A percentile compares a stretch with the other conserved stretches of the same genome.
phyloP scores from a whole-genome alignment of 2,329 filamentous ascomycete genomes.

The Myrmaecium sp. region DNA sequence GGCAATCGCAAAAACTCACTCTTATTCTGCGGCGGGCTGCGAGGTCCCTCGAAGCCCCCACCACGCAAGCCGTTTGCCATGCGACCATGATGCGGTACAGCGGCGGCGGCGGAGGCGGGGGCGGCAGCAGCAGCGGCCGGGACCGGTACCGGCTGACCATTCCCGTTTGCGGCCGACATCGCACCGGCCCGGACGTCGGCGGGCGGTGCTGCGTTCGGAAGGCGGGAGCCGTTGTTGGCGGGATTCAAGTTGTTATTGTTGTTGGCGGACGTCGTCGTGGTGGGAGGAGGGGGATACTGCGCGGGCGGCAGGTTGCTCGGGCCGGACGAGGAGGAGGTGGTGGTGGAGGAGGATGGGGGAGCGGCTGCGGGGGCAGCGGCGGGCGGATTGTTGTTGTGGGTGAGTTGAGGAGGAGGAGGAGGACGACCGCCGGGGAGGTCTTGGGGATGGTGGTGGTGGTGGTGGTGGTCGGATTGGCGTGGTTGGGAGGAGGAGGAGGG shows the following conservation, averaged over 20 bases:
- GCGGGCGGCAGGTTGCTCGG: constrained; percentile 3
- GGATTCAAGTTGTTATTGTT: too few relatives aligned
- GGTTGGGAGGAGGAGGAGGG: background rate
- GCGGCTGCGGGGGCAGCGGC: constrained; percentile 2
- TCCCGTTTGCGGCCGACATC: constrained; percentile 4
- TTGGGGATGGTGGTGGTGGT: background rate
- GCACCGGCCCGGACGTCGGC: too few relatives aligned
- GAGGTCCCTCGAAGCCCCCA: constrained; percentile 20
- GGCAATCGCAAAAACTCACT: constrained; percentile 20
- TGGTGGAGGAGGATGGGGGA: constrained; percentile 3
- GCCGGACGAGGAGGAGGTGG: constrained; percentile 2
- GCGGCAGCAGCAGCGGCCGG: constrained; percentile 14
- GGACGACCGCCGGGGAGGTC: background rate
- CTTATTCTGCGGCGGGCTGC: constrained; percentile 33
- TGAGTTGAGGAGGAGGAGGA: background rate
- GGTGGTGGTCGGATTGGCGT: constrained; percentile 3
- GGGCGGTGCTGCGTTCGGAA: constrained; percentile 8
- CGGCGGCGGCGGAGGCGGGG: constrained; percentile 13
- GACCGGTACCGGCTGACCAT: constrained; percentile 14
- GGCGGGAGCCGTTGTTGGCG: too few relatives aligned
- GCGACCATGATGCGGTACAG: constrained; percentile 18
- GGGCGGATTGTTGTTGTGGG: constrained; percentile 2
- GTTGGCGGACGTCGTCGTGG: constrained; percentile 1
- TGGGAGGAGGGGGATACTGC: background rate
- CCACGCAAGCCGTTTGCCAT: constrained; percentile 13